Conservation (phyloP, 768 basidiomycete genomes). For the Lactarius psammicola region DNA sequence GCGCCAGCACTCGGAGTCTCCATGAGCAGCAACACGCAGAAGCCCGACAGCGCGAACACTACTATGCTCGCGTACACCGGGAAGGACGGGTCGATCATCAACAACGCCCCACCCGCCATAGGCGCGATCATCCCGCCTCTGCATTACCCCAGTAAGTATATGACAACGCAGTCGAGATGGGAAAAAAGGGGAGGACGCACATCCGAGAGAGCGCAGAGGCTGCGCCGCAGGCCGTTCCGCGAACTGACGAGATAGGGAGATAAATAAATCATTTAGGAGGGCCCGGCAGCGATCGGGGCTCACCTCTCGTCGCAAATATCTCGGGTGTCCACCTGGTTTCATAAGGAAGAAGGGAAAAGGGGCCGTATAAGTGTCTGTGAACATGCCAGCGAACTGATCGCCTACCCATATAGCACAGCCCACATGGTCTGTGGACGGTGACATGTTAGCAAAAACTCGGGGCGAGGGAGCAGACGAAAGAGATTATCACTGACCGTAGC, state of each 20-base stretch:
- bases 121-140: conserved; percentile 92
- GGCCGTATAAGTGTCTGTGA: background rate
- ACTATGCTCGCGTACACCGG: conserved; percentile 76
- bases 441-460: background rate
- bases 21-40: conserved; percentile 58
- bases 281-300: conserved; percentile 11
- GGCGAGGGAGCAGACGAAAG: too few relatives aligned
- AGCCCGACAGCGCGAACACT: conserved; percentile 60
- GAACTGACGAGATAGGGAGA: conserved; percentile 44
- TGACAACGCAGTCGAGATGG: conserved; percentile 3
- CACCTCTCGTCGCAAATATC: conserved; percentile 78
- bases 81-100: conserved; percentile 63
- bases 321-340: conserved; percentile 71
- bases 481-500: conserved; percentile 52
- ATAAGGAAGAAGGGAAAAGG: conserved; percentile 7
- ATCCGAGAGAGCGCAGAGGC: conserved; percentile 84
- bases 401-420: conserved; percentile 76
- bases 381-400: background rate
- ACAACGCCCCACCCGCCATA: conserved; percentile 68
- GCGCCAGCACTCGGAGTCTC: conserved; percentile 48
- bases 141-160: conserved; percentile 23
- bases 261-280: background rate
- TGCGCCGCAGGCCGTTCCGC: conserved; percentile 86
- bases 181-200: conserved; percentile 43
- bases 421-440: conserved; percentile 55